Conservation (phyloP, 768 basidiomycete genomes). For the Goffeauzyma gilvescens region DNA sequence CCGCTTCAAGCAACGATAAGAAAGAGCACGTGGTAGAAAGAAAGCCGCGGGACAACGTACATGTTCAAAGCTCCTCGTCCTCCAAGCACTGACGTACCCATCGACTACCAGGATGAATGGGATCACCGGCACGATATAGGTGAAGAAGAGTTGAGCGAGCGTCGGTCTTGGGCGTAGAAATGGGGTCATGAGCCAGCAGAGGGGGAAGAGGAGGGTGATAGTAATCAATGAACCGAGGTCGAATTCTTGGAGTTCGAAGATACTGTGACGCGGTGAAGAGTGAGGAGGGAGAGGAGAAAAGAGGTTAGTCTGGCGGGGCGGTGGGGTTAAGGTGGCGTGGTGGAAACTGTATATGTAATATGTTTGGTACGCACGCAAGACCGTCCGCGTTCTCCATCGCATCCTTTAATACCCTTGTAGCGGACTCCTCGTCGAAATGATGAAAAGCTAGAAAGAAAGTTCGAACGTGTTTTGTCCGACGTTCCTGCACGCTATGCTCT, state of each 20-base stretch:
- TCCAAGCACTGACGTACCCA: conserved; percentile 21
- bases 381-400: conserved; percentile 24
- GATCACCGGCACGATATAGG: conserved; percentile 26
- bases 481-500: too few relatives aligned
- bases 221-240: conserved; percentile 17
- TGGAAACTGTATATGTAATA: background rate
- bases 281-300: background rate
- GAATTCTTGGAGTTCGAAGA: conserved; percentile 26
- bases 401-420: conserved; percentile 21
- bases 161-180: conserved; percentile 10
- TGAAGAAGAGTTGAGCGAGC: conserved; percentile 19
- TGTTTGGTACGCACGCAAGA: conserved; percentile 18
- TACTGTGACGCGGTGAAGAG: conserved; percentile 11
- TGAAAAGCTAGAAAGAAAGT: conserved; percentile 30
- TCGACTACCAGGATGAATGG: conserved; percentile 25
- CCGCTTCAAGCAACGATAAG: too few relatives aligned
- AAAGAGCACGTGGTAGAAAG: conserved; percentile 10
- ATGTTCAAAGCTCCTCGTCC: conserved; percentile 20
- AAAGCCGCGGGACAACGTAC: conserved; percentile 12
- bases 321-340: background rate
- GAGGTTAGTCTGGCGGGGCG: too few relatives aligned
- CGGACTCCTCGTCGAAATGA: conserved; percentile 24
- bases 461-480: too few relatives aligned
- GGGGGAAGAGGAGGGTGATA: conserved; percentile 15
- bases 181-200: conserved; percentile 19